Conservation (phyloP, 768 basidiomycete species). For the Boletus reticuloceps region DNA sequence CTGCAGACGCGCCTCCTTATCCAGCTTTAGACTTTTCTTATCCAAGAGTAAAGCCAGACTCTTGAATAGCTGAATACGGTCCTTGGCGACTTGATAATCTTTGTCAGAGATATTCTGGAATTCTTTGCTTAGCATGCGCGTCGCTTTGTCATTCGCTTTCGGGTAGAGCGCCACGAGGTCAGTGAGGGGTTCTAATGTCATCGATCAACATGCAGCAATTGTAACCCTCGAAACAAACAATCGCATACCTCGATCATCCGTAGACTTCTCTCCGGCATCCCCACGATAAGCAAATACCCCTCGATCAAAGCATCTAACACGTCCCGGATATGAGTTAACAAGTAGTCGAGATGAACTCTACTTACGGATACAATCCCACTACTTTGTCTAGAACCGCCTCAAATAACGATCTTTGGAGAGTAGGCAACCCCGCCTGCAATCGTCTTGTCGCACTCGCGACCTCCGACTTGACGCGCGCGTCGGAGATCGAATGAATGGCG, state of each 20-base stretch:
- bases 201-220: neutral
- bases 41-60: neutral
- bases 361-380: slow-evolving; percentile 26
- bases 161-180: slow-evolving; percentile 12
- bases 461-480: neutral
- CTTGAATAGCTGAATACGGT: slow-evolving; percentile 10
- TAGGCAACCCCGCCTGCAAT: slow-evolving; percentile 2
- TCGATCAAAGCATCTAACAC: slow-evolving; percentile 16
- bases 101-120: slow-evolving; percentile 4
- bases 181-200: slow-evolving; percentile 4
- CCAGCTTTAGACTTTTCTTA: neutral
- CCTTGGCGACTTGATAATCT: slow-evolving; percentile 15
- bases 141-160: neutral
- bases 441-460: neutral
- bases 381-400: slow-evolving; percentile 1
- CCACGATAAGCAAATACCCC: slow-evolving; percentile 7
- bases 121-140: neutral
- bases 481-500: neutral
- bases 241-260: slow-evolving; percentile 4
- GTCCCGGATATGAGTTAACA: neutral
- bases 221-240: too few relatives aligned
- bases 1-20: neutral
- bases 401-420: slow-evolving; percentile 18
- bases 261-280: neutral
- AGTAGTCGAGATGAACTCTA: neutral